Base-by-base conservation (phyloP, 108 stramenopile genomes). In the Pseudonitzschia multiseries region DNA sequence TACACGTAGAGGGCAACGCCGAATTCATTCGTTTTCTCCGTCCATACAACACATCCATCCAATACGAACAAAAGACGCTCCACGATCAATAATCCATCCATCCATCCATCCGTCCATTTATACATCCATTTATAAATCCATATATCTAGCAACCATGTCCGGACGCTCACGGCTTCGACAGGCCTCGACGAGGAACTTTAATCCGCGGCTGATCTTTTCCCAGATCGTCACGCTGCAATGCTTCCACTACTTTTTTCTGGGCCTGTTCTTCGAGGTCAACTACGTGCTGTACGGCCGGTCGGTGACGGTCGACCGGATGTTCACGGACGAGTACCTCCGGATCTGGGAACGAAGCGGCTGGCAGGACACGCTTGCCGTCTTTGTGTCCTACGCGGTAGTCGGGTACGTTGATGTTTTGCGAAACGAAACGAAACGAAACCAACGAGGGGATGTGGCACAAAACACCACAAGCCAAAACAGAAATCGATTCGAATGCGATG, bases 151-250 rank as follows among this genome's bases (percentile, higher is more conserved):
- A 42, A 42, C 42, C 52, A 63, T 63, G 62, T 63, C 62, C 15
- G 62, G 62, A 41, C 32, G 62, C 24, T 67, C 66, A 12, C 22
- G 66, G 44, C 44, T 67, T 21, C 66, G 66, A 22, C 66, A 67
- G 36, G 56, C 69, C 31, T 56, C 53, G 44, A 57, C 41, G 56
- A 63, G 63, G 61, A 63, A 61, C 50, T 84, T 84, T 67, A 69
- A 84, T 68, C 83, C 83, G 6, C 62, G 70, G 66, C 48, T 84
- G 22, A 84, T 84, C 31, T 76, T 76, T 71, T 67, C 79, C 18
- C 92, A 93, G 69, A 93, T 93, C 36, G 76, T 88, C 20, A 76
- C 86, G 14, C 77, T 93, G 46, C 93, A 94, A 71, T 91, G 87
- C 46, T 87, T 87, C 50, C 93, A 94, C 33, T 94, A 94, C 75